These are phyloP conservation scores for Boletus vermiculosoides DNA, from an alignment of 768 basidiomycete genomes.

Conservation along the genomic window DNA sequence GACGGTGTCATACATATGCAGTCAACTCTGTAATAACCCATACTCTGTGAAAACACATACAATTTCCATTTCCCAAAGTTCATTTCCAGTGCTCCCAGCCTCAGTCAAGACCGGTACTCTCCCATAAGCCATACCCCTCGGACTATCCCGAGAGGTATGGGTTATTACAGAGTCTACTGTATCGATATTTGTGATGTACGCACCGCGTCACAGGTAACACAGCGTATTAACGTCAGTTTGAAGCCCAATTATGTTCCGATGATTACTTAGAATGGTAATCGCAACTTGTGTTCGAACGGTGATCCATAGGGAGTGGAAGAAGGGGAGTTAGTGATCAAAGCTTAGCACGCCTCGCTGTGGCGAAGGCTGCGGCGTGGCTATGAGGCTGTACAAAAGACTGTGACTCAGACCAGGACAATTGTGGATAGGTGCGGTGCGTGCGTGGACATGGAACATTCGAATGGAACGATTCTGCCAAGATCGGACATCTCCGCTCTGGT, in stretches of 20 bases:
- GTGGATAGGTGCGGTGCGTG: conserved; percentile 3
- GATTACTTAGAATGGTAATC: conserved; percentile 3
- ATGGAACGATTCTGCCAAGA: conserved; percentile 14
- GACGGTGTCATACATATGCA: no score
- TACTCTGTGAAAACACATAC: no score
- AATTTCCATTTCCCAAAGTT: no score
- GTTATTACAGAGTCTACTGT: no score
- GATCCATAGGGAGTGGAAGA: not conserved
- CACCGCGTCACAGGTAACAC: not conserved
- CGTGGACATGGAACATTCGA: conserved; percentile 28
- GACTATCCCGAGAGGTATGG: no score
- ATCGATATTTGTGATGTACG: not conserved
- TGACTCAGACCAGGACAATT: not conserved
- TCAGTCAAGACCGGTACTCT: no score
- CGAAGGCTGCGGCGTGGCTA: not conserved
- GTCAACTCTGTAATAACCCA: no score
- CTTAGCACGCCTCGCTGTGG: not conserved
- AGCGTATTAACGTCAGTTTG: no score
- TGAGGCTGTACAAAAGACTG: conserved; percentile 10
- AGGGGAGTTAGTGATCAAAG: not conserved
- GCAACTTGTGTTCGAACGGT: not conserved
- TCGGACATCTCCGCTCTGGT: conserved; percentile 17
- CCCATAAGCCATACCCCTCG: no score
- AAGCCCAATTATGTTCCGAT: not conserved
- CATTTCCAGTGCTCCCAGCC: no score